Base-by-base conservation (phyloP, 257 asterid species). In the Solanum virginianum region DNA sequence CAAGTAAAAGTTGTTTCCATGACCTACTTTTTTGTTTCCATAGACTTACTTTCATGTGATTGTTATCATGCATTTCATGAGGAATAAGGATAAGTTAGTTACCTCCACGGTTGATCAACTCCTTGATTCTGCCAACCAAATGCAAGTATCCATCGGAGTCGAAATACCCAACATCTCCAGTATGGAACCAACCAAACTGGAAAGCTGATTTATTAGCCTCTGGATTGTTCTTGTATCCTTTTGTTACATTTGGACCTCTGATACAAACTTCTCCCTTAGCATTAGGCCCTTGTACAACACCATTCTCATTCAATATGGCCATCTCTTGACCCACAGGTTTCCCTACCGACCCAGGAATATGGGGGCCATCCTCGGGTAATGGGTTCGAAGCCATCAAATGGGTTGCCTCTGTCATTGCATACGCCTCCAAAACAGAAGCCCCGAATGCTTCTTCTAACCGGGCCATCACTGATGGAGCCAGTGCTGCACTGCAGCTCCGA, bases 31-130 rank as follows among this genome's bases (percentile, higher is more conserved):
- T 39, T 43, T 26, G 54, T 53, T 29, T 79, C 17, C 65, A 10
- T 9, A 16, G 39, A 79, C 1, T 22, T 43, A 26, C 66, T 17
- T 53, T 53, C 83, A 53, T 79, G 83, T 79, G 83, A 79, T 29
- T 72, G 39, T 53, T 79, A 54, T 26, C 83, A 29, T 79, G 65
- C 83, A 51, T 53, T 10, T 54, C 24, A 9, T 16, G 29, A 16
- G 83, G 17, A 51, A 29, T 16, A 79, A 10, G 63, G 22, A 0
- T 53, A 3, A 79, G 11, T 18, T 41, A 0, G 66, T 79, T 95
- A 95, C 98, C 99, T 94, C 99, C 99, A 45, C 99, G 98, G 56
- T 95, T 94, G 91, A 95, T 93, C 88, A 95, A 69, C 88, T 95
- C 98, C 88, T 95, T 95, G 85, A 95, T 95, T 86, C 99, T 89